phyloP scores from a whole-genome alignment of 371 early-diverging fungal species.

The Apophysomyces variabilis region DNA sequence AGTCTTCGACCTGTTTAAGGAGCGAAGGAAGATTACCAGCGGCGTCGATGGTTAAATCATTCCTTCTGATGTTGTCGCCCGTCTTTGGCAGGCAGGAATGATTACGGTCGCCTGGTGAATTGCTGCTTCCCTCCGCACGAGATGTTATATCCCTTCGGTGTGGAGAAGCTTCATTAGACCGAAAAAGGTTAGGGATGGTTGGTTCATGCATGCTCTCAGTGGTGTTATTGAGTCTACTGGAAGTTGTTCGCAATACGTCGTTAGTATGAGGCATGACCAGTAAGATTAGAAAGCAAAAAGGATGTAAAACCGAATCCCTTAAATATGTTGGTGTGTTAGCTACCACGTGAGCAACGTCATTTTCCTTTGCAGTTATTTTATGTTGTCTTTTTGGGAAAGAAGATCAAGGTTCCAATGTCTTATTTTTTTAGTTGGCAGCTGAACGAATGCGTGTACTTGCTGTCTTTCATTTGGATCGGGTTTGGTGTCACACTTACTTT shows the following conservation, averaged over 20 bases:
- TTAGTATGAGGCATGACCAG: not conserved
- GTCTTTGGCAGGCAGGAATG: not conserved
- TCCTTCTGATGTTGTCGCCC: not conserved
- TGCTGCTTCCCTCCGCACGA: not conserved
- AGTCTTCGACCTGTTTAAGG: not conserved
- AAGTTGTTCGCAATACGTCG: not conserved
- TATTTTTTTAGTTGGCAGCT: too few relatives aligned
- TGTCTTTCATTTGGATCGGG: too few relatives aligned
- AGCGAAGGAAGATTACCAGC: not conserved
- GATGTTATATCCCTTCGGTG: not conserved
- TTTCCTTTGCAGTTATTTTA: not conserved
- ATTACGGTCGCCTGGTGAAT: not conserved
- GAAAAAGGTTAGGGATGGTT: too few relatives aligned
- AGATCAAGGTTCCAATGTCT: too few relatives aligned
- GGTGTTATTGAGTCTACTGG: not conserved
- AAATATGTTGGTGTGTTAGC: too few relatives aligned
- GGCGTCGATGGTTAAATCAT: not conserved
- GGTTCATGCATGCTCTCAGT: not conserved
- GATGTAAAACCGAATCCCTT: not conserved
- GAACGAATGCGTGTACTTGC: too few relatives aligned
- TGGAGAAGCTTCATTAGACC: not conserved
- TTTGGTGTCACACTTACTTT: too few relatives aligned
- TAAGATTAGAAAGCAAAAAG: not conserved
- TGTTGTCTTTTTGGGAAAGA: too few relatives aligned
- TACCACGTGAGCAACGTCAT: slow-evolving; percentile 5